These are phyloP conservation scores for Luffa aegyptiaca DNA, from an alignment of 306 rosid genomes.

Conservation along the genomic window DNA sequence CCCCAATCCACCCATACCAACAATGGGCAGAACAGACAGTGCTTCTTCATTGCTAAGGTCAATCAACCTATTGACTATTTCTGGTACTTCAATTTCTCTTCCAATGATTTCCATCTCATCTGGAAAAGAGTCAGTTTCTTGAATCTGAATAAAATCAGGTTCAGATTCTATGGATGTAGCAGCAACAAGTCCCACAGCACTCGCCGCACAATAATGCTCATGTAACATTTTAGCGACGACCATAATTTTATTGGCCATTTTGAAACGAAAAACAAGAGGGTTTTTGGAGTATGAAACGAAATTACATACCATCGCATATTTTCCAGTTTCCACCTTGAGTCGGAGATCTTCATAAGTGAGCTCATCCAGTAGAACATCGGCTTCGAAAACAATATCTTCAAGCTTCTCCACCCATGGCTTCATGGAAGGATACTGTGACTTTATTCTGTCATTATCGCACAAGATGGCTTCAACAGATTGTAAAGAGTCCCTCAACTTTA, in stretches of 20 bases:
- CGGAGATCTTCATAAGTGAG: slow-evolving; percentile 6
- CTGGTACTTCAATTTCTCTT: background rate
- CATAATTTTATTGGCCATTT: background rate
- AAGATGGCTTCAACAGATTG: background rate
- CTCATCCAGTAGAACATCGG: background rate
- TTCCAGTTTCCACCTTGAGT: background rate
- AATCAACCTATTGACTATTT: background rate
- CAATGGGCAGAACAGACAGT: slow-evolving; percentile 1
- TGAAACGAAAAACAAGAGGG: background rate
- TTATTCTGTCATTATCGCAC: background rate
- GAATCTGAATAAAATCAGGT: background rate
- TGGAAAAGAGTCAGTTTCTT: background rate
- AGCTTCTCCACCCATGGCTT: background rate
- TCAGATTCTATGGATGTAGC: background rate
- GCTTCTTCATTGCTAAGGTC: background rate
- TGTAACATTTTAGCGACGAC: background rate
- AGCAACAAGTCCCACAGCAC: slow-evolving; percentile 3
- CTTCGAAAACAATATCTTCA: background rate
- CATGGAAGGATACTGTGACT: background rate
- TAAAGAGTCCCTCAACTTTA: background rate
- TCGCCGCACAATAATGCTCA: background rate
- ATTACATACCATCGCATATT: background rate
- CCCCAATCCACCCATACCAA: slow-evolving; percentile 14
- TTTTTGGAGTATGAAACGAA: background rate
- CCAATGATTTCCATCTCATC: background rate